Base-by-base conservation (phyloP, 2,329 filamentous ascomycete species). In the Penicillium sp. region DNA sequence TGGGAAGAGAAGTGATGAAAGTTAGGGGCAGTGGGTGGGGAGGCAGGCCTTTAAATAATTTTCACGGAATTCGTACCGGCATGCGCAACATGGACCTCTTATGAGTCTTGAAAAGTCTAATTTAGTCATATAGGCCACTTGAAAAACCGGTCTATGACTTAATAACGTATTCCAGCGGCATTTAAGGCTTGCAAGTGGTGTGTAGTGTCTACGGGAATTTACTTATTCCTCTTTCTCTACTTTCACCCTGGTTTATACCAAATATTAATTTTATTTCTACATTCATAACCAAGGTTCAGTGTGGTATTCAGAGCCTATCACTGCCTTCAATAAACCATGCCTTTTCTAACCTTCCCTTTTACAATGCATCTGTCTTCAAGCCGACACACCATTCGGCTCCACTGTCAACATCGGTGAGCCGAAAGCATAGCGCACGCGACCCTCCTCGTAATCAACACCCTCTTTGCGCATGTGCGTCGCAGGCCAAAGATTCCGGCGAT, bases 381-480 rank as follows among this genome's bases (percentile, higher is more conserved):
- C 45, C 9, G 52, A 24, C 13, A 42, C 49, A 1, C 42, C 29
- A 21, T 63, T 60, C 14, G 62, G 52, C 29, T 70, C 70, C 31
- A 76, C 66, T 6, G 68, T 76, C 26, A 76, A 61, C 74, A 77
- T 77, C 3, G 74, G 75, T 39, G 69, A 73, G 1, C 74, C 74
- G 60, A 66, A 77, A 13, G 68, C 74, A 63, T 76, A 76, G 26
- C 70, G 65, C 46, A 66, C 55, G 3, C 67, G 62, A 0, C 74
- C 74, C 46, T 70, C 69, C n/a, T 70, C 67, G 49, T 76, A 78
- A 1, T 62, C 56, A 47, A 71, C 63, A 11, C 73, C 72, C 2
- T 69, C 58, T 48, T 72, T 66, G 2, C 73, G 65, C 62, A 75
- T 68, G 54, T 79, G 76, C 11, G 75, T 76, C 1, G 76, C 70